Evolutionary conservation across 1,284 basidiomycete species (phyloP), one percentile per base, ranked within the genome.

Genomic region (Pseudozyma thailandica): DNA sequence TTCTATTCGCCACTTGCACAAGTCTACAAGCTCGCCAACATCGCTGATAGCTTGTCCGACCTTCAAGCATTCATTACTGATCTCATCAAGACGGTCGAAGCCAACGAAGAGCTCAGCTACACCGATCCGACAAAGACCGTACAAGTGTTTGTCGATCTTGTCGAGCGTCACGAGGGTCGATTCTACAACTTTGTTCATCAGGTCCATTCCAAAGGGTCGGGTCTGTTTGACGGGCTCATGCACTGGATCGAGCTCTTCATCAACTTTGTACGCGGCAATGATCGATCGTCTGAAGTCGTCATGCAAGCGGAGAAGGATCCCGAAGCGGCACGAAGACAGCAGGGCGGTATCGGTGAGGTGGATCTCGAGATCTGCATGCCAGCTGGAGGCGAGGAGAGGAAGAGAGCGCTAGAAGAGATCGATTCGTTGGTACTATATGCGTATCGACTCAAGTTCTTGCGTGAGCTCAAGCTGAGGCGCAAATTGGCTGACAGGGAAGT

Each of bases 181-280:
- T 98, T 98, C 85, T 99, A 98, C 86, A 87, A 87, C 61, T 99
- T 99, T 82, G 95, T 99, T 23, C 93, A 98, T 87, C 96, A 97
- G 79, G 96, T 99, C 5, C 96, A 99, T 82, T 91, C 93, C 38
- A 98, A 98, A 83, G 96, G 96, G 39, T 91, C 94, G 75, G 91
- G 90, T 6, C 87, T 99, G 10, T 99, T 99, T 82, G 92, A 94
- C 79, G 89, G 87, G 57, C 88, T 99, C 61, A 97, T 98, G 92
- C 88, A 87, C 49, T 99, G 96, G 96, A 91, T 97, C 79, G 94
- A 98, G 84, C 88, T 92, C 28, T 98, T 98, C 85, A 87, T 98
- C 70, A 91, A 91, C 39, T 89, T 93, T 61, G 89, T 95, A 50
- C 90, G 94, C n/a, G 93, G 94, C 69, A 94, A 94, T 8, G 84